Percentiles rank a stretch among this genome's conserved stretches.
phyloP scores from a whole-genome alignment of 2,329 filamentous ascomycete species.

The Stagonosporopsis rhizophila region DNA sequence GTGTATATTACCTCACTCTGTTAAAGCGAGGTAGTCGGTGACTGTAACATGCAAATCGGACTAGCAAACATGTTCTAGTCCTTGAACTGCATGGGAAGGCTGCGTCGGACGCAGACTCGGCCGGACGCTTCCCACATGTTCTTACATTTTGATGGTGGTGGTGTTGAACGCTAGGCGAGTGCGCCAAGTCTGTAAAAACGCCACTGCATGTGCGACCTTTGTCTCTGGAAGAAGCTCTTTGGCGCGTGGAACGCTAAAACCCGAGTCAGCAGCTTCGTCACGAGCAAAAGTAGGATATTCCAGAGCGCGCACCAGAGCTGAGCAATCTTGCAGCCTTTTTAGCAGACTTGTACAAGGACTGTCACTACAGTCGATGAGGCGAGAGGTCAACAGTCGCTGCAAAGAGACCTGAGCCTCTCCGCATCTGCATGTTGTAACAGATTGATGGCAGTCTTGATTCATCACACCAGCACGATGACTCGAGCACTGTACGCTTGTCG shows the following conservation, averaged over 20 bases:
- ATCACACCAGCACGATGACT: neutral
- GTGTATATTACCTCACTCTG: conserved; percentile 1
- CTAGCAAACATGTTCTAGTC: neutral
- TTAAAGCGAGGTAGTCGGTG: conserved; percentile 19
- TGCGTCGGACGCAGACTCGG: conserved; percentile 2
- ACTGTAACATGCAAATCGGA: neutral
- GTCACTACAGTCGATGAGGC: neutral
- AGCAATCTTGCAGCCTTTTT: neutral
- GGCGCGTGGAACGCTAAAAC: neutral
- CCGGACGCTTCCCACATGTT: conserved; percentile 28
- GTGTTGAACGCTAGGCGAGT: conserved; percentile 24
- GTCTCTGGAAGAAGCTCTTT: neutral
- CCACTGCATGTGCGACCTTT: conserved; percentile 1
- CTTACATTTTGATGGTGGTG: conserved; percentile 19
- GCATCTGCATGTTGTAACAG: neutral
- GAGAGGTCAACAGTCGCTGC: neutral
- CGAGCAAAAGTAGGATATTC: neutral
- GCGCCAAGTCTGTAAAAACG: conserved; percentile 15
- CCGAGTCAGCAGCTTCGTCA: neutral
- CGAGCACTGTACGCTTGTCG: neutral
- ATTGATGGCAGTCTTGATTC: neutral
- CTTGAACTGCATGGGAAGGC: neutral
- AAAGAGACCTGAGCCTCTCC: neutral
- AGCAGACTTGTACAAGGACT: neutral
- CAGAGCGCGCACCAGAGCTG: neutral